Evolutionary conservation across 148 eudicot species (phyloP), one percentile per base, ranked within the genome.

Genomic region (Beta vulgaris): DNA sequence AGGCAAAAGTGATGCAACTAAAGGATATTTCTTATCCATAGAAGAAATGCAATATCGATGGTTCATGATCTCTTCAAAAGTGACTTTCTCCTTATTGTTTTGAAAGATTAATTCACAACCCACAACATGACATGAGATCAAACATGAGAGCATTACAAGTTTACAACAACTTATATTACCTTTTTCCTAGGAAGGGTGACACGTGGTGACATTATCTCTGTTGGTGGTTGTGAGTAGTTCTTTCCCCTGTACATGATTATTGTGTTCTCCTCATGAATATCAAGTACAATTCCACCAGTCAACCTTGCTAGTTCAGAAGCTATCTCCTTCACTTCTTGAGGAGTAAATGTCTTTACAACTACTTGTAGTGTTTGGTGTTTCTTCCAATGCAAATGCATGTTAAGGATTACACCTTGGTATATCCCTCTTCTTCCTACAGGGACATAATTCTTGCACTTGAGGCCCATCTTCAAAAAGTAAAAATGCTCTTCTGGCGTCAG

Each of bases 311-410:
- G 85, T 83, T 95, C 98, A 7, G 77, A 82, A 60, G 99, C 99
- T 66, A 91, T 92, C 79, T 91, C 99, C 84, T 85, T 92, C 60
- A 95, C 93, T 81, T 95, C 97, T 61, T 86, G 92, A 0, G 94
- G 89, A 15, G 97, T 57, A 79, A 92, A 95, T 43, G 97, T 90
- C 85, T 92, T 92, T 61, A 92, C 93, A 67, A 92, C 82, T 49
- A 95, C 99, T 77, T 90, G 82, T 49, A 95, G 79, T 35, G 97
- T 95, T 75, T 95, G 96, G 84, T 95, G 99, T 77, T 91, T 95
- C 82, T 95, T 95, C 98, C 99, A 95, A 72, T 95, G 99, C 82
- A 95, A 87, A 80, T 95, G 99, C 97, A 92, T 95, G 84, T 95
- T 95, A 46, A 95, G 82, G 73, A 95, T 91, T 39, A 92, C 97